Base-by-base conservation (phyloP, 2,329 filamentous ascomycete genomes). In the Talaromyces sp. region DNA sequence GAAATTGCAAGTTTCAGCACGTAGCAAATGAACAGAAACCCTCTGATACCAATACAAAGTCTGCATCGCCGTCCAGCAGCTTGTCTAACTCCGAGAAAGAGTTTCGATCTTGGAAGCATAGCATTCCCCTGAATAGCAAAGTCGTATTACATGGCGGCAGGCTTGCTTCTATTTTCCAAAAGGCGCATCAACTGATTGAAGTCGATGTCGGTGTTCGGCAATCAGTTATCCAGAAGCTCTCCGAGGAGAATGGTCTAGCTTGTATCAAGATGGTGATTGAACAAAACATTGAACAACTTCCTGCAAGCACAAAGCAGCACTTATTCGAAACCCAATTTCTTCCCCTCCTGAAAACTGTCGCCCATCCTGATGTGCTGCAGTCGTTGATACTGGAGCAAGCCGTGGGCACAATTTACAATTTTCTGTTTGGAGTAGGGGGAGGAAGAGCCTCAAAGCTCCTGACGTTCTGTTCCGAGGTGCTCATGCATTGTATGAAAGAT, bases 321-420 rank as follows among this genome's bases (percentile, higher is more conserved):
- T 65, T 72, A 5, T 70, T 74, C 27, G 36, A 56, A 15, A 69
- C 67, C 5, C 67, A 76, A 62, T 70, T 80, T 29, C 67, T 81
- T 13, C 80, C 80, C 0, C 78, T 84, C 60, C 72, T 82, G 40
- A 69, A 74, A 56, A 76, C 74, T 5, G 72, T 84, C 31, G 77
- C 80, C 1, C 73, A 82, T 67, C 71, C 75, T 0, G 73, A 78
- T 43, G 74, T 83, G 1, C 68, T 80, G 27, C 74, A 73, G 5
- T 83, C 81, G 0, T 65, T 80, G 17, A 70, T 82, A 2, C 68
- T 83, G 3, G 79, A 83, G 66, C 72, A 73, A 13, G 70, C 76
- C 1, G 71, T 82, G 8, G 77, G 75, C 19, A 81, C 76, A 1
- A 77, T 84, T 29, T 82, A 78, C 72, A 82, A 77, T 36, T 77